Base-by-base conservation (phyloP, 140 eudicot genomes). In the Flaveria floridana region DNA sequence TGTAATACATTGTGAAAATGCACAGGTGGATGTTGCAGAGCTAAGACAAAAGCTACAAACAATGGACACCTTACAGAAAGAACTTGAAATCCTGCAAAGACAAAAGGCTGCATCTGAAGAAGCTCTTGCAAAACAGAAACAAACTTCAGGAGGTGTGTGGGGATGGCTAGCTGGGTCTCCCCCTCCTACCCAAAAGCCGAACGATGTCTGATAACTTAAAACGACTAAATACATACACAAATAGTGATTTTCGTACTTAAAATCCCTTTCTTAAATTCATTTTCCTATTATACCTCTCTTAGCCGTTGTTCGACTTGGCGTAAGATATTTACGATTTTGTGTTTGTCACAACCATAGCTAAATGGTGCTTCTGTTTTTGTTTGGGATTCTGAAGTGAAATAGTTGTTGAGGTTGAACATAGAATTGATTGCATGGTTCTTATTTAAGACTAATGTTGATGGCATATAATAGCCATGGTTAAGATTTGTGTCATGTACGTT, bases 61-160 rank as follows among this genome's bases (percentile, higher is more conserved):
- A 8, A 82, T 95, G 97, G 99, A 91, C 80, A 87, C 86, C 8
- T 81, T 95, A 78, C 92, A 91, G 39, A 95, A 87, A 83, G 99
- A 95, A 77, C 86, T 95, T 11, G 99, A 95, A 82, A 85, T 95
- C 65, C 89, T 95, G 18, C 97, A 83, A 70, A 81, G 95, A 63
- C 99, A 95, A 83, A 95, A 91, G 84, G 96, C 97, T n/a, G 99
- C 99, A 78, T 84, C 99, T 14, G 99, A 95, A 78, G 92, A 95
- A 87, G 99, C 99, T 25, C 87, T 85, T 61, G 97, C 92, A 68
- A 95, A 86, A 64, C 97, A 86, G 69, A 89, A 80, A 75, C 99
- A 91, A 77, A 65, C 87, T 74, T 87, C 99, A 26, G 97, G 99
- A 13, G 97, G 99, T 10, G 92, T 95, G 63, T 95, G 97, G 97